Conservation (phyloP, 345 rosid genomes). For the Punica granatum region DNA sequence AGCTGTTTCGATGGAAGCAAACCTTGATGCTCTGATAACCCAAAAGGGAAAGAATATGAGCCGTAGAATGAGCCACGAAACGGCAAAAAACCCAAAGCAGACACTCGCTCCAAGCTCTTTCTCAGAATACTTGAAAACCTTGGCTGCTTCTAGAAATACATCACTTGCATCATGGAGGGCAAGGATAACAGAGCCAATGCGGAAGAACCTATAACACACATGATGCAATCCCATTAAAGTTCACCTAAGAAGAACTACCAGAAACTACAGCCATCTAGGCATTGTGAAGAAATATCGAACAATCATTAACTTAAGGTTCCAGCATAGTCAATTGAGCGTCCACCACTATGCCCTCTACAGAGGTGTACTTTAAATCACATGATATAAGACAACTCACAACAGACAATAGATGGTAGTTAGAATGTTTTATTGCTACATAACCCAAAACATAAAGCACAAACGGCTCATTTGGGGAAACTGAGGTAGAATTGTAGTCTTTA, state of each 20-base stretch:
- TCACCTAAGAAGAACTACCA: not conserved
- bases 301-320: not conserved
- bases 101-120: conserved; percentile 87
- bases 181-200: conserved; percentile 67
- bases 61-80: conserved; percentile 85
- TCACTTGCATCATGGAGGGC: conserved; percentile 96
- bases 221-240: not conserved
- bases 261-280: not conserved
- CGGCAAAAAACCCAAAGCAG: conserved; percentile 81
- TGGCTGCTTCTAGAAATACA: conserved; percentile 85
- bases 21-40: conserved; percentile 78
- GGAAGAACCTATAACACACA: conserved; percentile 54
- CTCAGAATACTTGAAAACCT: conserved; percentile 79
- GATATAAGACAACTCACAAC: not conserved
- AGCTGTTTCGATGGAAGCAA: conserved; percentile 13
- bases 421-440: not conserved
- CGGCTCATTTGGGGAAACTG: not conserved
- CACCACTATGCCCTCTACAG: not conserved
- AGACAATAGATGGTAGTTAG: not conserved
- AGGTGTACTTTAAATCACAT: not conserved
- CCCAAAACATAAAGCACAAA: not conserved
- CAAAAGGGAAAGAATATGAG: conserved; percentile 90
- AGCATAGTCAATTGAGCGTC: not conserved
- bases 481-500: not conserved
- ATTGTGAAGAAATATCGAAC: not conserved